These are phyloP conservation scores for Stygiomarasmius scandens DNA, from an alignment of 1,284 basidiomycete species.

Conservation along the genomic window DNA sequence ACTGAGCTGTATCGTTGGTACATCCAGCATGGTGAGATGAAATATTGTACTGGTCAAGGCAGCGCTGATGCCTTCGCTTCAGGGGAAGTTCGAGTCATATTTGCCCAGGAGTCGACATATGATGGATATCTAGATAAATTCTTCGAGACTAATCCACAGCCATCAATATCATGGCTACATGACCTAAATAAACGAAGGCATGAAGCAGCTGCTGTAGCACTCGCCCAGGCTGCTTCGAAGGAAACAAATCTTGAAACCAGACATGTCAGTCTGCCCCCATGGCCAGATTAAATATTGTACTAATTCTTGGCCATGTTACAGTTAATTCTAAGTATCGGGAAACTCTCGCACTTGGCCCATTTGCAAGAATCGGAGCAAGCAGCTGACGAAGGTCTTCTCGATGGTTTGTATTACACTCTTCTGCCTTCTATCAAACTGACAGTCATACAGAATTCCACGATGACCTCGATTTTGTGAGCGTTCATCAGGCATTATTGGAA, in stretches of 20 bases:
- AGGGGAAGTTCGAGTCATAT: slow-evolving; percentile 78
- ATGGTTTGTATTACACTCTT: slow-evolving; percentile 44
- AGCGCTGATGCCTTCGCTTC: no score
- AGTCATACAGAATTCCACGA: slow-evolving; percentile 64
- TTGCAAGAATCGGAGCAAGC: slow-evolving; percentile 58
- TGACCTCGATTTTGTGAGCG: slow-evolving; percentile 73
- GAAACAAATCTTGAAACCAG: slow-evolving; percentile 67
- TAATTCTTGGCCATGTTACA: slow-evolving; percentile 31
- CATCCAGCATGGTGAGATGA: slow-evolving; percentile 69
- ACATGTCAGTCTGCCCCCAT: slow-evolving; percentile 68
- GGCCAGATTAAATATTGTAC: neutral
- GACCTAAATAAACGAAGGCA: slow-evolving; percentile 77
- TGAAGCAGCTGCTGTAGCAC: slow-evolving; percentile 63
- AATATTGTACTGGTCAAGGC: no score
- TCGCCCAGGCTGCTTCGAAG: slow-evolving; percentile 63
- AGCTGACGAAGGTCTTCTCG: slow-evolving; percentile 52
- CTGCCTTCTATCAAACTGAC: slow-evolving; percentile 1
- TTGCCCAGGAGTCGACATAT: slow-evolving; percentile 71
- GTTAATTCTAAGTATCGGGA: slow-evolving; percentile 91
- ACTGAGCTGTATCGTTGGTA: slow-evolving; percentile 89
- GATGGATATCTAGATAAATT: slow-evolving; percentile 72
- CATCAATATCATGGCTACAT: slow-evolving; percentile 87
- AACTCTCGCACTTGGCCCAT: slow-evolving; percentile 82
- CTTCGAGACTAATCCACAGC: slow-evolving; percentile 66
- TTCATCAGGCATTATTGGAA: slow-evolving; percentile 63